A percentile compares a stretch with the other conserved stretches of the same genome.
Evolutionary conservation across 257 asterid genomes (phyloP).

Genomic region (Rauvolfia tetraphylla): DNA sequence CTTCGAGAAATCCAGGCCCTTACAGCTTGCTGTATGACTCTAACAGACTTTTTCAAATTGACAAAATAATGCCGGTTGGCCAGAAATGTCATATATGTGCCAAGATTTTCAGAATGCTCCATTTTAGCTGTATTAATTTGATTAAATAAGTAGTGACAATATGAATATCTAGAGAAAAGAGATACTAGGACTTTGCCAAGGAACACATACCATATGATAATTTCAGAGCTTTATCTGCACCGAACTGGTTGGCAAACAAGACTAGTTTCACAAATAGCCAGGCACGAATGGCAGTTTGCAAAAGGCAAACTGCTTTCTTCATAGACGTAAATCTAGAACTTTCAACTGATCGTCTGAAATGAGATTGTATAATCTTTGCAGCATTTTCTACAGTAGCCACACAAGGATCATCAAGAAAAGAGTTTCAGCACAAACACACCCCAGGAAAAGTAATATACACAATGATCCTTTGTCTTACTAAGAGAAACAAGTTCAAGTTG

Average conservation of each 20-base stretch:
- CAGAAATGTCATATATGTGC: slow-evolving; percentile 30
- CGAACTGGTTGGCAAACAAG: slow-evolving; percentile 23
- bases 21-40: slow-evolving; percentile 55
- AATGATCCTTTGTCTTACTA: not conserved
- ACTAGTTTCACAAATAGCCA: slow-evolving; percentile 55
- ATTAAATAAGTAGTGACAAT: slow-evolving; percentile 22
- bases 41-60: slow-evolving; percentile 42
- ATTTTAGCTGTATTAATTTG: slow-evolving; percentile 44
- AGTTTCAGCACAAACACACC: not conserved
- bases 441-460: not conserved
- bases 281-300: slow-evolving; percentile 62
- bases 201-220: slow-evolving; percentile 35
- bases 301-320: slow-evolving; percentile 43
- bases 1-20: slow-evolving; percentile 49
- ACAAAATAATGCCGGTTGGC: slow-evolving; percentile 57
- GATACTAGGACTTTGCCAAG: slow-evolving; percentile 4
- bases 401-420: slow-evolving; percentile 16
- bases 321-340: slow-evolving; percentile 45
- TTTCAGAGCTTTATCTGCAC: slow-evolving; percentile 28
- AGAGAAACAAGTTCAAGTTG: not conserved
- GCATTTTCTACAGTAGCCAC: slow-evolving; percentile 65
- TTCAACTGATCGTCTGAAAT: slow-evolving; percentile 49
- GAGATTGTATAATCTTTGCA: slow-evolving; percentile 80
- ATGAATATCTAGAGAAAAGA: slow-evolving; percentile 4
- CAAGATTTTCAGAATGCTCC: slow-evolving; percentile 31